phyloP scores from a whole-genome alignment of 1,284 basidiomycete genomes.

The Xanthoconium separans region DNA sequence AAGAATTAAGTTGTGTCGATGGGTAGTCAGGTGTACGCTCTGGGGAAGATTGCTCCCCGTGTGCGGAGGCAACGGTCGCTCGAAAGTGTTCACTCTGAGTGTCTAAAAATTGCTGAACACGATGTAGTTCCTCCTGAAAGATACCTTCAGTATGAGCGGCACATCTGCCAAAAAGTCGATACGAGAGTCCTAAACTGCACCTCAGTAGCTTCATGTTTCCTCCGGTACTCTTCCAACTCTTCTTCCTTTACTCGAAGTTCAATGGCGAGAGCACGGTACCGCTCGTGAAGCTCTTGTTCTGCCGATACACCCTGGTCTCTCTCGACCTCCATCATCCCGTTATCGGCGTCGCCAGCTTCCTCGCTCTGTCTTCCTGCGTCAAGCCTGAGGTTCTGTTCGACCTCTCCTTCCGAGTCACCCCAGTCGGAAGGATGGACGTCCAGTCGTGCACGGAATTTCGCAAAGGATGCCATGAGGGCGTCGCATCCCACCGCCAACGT shows the following conservation, averaged over 20 bases:
- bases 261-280: conserved; percentile 16
- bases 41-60: conserved; percentile 4
- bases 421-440: conserved; percentile 23
- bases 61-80: conserved; percentile 14
- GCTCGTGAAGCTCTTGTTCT: conserved; percentile 11
- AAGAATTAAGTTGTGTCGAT: not conserved
- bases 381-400: conserved; percentile 20
- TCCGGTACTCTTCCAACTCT: conserved; percentile 20
- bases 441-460: conserved; percentile 29
- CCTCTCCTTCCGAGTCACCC: conserved; percentile 27
- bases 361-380: conserved; percentile 17
- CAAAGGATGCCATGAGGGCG: conserved; percentile 32
- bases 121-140: conserved; percentile 22
- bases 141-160: conserved; percentile 6
- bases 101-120: conserved; percentile 15
- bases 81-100: conserved; percentile 22
- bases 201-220: conserved; percentile 17
- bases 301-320: conserved; percentile 10
- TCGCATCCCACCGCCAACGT: conserved; percentile 23
- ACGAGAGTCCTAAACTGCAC: conserved; percentile 13
- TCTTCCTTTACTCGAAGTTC: conserved; percentile 25
- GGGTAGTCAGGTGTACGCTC: conserved; percentile 8
- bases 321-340: conserved; percentile 3
- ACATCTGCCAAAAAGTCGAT: not conserved
- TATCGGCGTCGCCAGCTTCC: conserved; percentile 18